phyloP scores from a whole-genome alignment of 1,284 basidiomycete species.

The Peniophora sp. region DNA sequence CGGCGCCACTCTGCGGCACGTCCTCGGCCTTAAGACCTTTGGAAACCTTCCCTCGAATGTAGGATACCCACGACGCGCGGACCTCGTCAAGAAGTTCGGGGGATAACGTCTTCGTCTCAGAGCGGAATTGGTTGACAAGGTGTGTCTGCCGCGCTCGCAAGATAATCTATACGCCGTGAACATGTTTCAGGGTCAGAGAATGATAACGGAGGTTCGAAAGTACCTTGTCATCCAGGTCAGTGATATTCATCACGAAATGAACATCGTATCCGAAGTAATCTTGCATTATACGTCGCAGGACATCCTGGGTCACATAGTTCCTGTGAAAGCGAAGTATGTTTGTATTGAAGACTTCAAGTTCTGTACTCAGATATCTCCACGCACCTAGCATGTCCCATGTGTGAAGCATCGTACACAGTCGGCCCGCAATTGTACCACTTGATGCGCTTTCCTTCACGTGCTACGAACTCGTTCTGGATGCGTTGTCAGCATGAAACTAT shows the following conservation, averaged over 20 bases:
- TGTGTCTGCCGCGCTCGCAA: conserved; percentile 81
- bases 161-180: conserved; percentile 64
- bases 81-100: conserved; percentile 54
- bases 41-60: conserved; percentile 53
- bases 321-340: conserved; percentile 30
- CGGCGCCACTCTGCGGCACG: conserved; percentile 36
- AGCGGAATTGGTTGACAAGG: conserved; percentile 62
- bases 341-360: too few relatives aligned
- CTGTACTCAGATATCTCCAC: not conserved
- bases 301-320: conserved; percentile 98
- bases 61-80: conserved; percentile 55
- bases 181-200: not conserved
- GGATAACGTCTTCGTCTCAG: conserved; percentile 49
- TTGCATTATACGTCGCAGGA: conserved; percentile 85
- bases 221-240: conserved; percentile 99
- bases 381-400: conserved; percentile 98
- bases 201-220: conserved; percentile 15
- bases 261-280: conserved; percentile 98
- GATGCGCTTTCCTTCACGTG: conserved; percentile 75
- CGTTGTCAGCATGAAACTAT: not conserved
- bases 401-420: conserved; percentile 98
- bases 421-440: conserved; percentile 99
- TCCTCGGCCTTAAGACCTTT: conserved; percentile 47
- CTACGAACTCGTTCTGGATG: conserved; percentile 73
- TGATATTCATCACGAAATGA: conserved; percentile 99